Conservation (phyloP, 345 rosid genomes). For the Hibiscus tridactylites region DNA sequence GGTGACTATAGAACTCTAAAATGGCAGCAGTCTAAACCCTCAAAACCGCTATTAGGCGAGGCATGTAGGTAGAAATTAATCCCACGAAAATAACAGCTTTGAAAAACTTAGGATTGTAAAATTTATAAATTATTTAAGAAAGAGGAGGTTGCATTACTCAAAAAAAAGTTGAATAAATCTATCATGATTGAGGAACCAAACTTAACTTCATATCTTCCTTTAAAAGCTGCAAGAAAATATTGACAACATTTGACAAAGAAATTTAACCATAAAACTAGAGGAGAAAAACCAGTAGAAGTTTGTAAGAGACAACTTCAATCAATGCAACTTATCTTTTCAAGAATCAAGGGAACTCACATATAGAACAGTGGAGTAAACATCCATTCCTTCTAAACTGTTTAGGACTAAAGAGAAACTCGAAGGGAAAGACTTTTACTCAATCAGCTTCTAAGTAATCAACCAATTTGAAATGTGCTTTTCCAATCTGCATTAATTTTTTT, state of each 20-base stretch:
- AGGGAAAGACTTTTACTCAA: no score
- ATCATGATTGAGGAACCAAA: slow-evolving; percentile 95
- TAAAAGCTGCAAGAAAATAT: slow-evolving; percentile 58
- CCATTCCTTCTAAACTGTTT: no score
- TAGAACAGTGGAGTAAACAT: no score
- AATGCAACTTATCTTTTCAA: background rate
- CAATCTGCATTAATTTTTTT: no score
- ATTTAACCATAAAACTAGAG: background rate
- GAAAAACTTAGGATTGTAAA: background rate
- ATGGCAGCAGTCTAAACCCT: background rate
- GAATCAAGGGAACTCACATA: slow-evolving; percentile 22
- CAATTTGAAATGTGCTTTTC: no score
- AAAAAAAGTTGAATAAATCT: slow-evolving; percentile 6
- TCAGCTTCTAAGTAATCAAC: no score
- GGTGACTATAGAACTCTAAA: background rate
- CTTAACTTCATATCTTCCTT: slow-evolving; percentile 97
- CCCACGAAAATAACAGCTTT: background rate
- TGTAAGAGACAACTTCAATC: background rate
- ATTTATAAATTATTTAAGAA: background rate
- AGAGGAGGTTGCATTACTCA: background rate
- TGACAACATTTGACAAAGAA: slow-evolving; percentile 4
- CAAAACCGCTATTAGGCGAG: background rate
- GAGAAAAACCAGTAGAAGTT: background rate
- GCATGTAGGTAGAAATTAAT: background rate
- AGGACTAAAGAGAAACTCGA: no score